Evolutionary conservation across 2,329 filamentous ascomycete species (phyloP).

Genomic region (Zelopaecilomyces penicillatus): DNA sequence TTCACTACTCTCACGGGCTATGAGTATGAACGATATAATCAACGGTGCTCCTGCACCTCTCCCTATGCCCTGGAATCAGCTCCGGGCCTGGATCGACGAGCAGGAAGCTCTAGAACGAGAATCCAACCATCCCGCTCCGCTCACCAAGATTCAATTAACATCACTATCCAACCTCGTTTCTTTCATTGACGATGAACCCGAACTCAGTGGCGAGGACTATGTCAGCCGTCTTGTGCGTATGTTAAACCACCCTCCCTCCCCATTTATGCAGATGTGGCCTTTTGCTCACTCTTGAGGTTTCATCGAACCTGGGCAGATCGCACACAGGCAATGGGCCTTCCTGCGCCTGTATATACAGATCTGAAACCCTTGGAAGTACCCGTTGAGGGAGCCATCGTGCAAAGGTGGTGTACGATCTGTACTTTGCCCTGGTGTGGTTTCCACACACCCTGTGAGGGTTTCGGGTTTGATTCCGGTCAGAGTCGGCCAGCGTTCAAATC

Average conservation of each 20-base stretch:
- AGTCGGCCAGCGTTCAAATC: slow-evolving; percentile 29
- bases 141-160: slow-evolving; percentile 29
- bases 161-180: slow-evolving; percentile 33
- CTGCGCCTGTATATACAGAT: slow-evolving; percentile 10
- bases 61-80: slow-evolving; percentile 22
- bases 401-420: slow-evolving; percentile 20
- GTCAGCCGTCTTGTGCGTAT: slow-evolving; percentile 22
- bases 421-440: slow-evolving; percentile 11
- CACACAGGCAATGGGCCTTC: slow-evolving; percentile 9
- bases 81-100: slow-evolving; percentile 32
- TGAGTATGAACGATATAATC: too few species aligned
- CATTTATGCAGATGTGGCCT: neutral
- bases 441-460: slow-evolving; percentile 23
- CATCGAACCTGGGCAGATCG: slow-evolving; percentile 7
- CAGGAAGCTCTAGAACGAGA: slow-evolving; percentile 29
- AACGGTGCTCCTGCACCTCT: neutral
- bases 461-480: slow-evolving; percentile 23
- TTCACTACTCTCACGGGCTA: too few species aligned
- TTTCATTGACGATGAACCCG: slow-evolving; percentile 19
- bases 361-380: slow-evolving; percentile 12
- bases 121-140: slow-evolving; percentile 22
- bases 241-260: neutral
- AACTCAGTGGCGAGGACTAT: slow-evolving; percentile 18
- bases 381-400: slow-evolving; percentile 13
- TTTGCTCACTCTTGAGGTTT: neutral